Base-by-base conservation (phyloP, 192 early-diverging fungal genomes). In the Coemansia sp. region DNA sequence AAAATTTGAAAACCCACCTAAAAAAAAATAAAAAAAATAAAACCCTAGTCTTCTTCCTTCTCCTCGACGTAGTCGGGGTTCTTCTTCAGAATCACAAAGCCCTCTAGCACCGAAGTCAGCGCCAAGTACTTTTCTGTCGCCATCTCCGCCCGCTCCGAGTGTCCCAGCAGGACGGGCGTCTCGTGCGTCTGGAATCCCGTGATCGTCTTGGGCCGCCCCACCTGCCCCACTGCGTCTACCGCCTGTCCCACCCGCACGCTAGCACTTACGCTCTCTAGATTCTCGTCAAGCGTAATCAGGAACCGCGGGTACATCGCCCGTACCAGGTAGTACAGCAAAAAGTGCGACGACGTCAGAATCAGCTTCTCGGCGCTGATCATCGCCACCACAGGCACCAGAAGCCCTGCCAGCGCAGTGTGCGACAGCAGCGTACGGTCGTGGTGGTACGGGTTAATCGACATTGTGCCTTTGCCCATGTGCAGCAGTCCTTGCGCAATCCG, bases 131-230 rank as follows among this genome's bases (percentile, higher is more conserved):
- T 95, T 81, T 99, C 98, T 8, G 94, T 98, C 25, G 93, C 95
- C n/a, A 98, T 75, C 86, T 99, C 96, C 4, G 98, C 97, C 58
- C 98, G 89, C 86, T 99, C 98, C 53, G 92, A 92, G 74, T 96
- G 95, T 17, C 91, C 96, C 70, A 99, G 75, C 77, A 99, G 83
- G 19, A 99, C 97, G 1, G 98, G 98, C 39, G 98, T 98, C 31
- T 93, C 89, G 77, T 99, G 95, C 44, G 97, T 94, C 82, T 98
- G 96, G 91, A 98, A 99, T 23, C 98, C 98, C 5, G 96, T 98
- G 73, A 99, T 98, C 2, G 96, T 98, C 85, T 99, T 99, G 65
- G 96, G 97, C 62, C 93, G 85, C 23, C 98, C 98, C 1, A 97
- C 98, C 79, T 99, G 96, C 37, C 98, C 98, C 23, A 99, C 98